These are phyloP conservation scores for Pseudogymnoascus sp. DNA, from an alignment of 2,329 filamentous ascomycete species.

Conservation along the genomic window DNA sequence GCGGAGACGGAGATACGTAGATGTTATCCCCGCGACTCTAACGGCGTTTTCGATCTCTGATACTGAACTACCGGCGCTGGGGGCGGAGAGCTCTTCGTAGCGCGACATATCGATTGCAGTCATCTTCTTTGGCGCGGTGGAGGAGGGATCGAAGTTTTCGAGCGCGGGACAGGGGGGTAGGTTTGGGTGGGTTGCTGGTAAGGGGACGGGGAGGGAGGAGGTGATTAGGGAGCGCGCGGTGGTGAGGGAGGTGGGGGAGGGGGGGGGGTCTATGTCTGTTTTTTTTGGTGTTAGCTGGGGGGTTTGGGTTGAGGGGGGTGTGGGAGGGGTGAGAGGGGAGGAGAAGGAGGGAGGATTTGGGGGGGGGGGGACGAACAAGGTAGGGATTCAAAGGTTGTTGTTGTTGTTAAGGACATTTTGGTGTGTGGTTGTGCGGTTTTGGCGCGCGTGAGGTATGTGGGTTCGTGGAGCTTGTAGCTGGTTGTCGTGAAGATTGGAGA, in stretches of 20 bases:
- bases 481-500: background rate
- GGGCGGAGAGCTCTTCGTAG: slow-evolving; percentile 58
- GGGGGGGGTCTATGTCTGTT: background rate
- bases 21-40: background rate
- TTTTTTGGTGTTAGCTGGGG: no score
- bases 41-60: background rate
- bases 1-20: slow-evolving; percentile 33
- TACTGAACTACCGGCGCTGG: no score
- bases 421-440: background rate
- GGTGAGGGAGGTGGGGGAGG: background rate
- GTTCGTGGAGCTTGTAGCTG: background rate
- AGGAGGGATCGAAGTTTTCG: background rate
- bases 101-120: slow-evolving; percentile 64
- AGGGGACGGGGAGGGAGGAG: background rate
- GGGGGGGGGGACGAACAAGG: background rate
- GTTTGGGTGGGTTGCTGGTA: background rate
- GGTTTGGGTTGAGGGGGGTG: no score
- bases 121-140: slow-evolving; percentile 24
- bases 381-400: background rate
- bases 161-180: background rate
- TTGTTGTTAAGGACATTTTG: background rate
- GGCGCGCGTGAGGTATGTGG: background rate
- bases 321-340: no score
- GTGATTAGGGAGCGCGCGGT: background rate
- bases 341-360: background rate